A percentile compares a stretch with the other conserved stretches of the same genome.
Conservation (phyloP, 225 moss, liverwort and hornwort genomes). For the Asterella californica region DNA sequence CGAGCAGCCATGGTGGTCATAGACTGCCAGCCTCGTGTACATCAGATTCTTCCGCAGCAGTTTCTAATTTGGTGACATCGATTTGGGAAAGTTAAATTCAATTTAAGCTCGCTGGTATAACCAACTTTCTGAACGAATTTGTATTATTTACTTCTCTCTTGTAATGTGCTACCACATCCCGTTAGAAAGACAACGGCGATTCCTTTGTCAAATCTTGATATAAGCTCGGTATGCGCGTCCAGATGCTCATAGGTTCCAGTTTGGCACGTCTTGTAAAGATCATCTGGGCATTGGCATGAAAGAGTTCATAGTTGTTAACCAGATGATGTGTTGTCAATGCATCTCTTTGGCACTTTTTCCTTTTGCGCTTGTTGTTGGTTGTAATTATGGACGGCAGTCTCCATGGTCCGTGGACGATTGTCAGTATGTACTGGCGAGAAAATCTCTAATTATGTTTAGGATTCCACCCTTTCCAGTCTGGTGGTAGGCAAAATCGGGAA, state of each 20-base stretch:
- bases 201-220: background rate
- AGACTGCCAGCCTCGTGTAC: constrained; percentile 30
- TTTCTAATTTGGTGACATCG: constrained; percentile 18
- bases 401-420: too few relatives aligned
- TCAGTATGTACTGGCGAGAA: too few relatives aligned
- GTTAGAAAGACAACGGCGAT: background rate
- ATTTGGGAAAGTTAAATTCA: constrained; percentile 8
- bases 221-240: background rate
- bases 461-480: too few relatives aligned
- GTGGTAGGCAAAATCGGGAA: too few relatives aligned
- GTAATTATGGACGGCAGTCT: too few relatives aligned
- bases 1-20: constrained; percentile 83
- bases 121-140: constrained; percentile 1
- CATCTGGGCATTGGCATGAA: background rate
- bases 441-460: too few relatives aligned
- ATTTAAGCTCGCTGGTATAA: constrained; percentile 5
- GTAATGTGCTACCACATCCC: constrained; percentile 5
- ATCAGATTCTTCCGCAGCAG: constrained; percentile 11
- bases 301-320: background rate
- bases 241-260: background rate
- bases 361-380: too few relatives aligned
- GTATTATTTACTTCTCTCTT: constrained; percentile 12
- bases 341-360: too few relatives aligned
- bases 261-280: background rate
- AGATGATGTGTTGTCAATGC: too few relatives aligned